Conservation (phyloP, 345 rosid genomes). For the Orychophragmus violaceus region DNA sequence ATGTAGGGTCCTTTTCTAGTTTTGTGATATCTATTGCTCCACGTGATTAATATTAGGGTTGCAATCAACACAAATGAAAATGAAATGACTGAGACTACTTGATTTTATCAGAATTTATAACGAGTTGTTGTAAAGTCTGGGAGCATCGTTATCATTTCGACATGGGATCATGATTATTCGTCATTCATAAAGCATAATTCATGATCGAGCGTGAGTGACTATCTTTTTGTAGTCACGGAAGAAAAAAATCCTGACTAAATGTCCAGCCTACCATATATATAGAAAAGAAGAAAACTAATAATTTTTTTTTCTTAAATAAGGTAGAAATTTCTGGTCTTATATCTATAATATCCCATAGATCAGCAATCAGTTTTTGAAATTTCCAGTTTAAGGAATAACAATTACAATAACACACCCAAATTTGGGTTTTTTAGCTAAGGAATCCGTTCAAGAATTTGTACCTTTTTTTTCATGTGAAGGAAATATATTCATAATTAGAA, state of each 20-base stretch:
- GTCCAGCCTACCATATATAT: not conserved
- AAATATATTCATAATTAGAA: too few species aligned
- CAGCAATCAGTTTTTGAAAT: too few species aligned
- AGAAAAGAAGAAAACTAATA: too few species aligned
- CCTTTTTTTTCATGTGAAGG: too few species aligned
- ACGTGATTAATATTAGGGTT: not conserved
- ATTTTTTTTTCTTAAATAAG: too few species aligned
- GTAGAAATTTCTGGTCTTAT: too few species aligned
- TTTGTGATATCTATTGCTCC: not conserved
- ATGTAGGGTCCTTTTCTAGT: not conserved
- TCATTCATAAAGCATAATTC: not conserved
- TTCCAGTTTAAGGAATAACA: too few species aligned
- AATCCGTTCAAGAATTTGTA: too few species aligned
- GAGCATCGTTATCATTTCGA: slow-evolving; percentile 13
- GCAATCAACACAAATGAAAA: not conserved
- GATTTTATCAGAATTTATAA: not conserved
- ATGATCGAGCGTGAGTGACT: slow-evolving; percentile 15
- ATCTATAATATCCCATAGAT: too few species aligned
- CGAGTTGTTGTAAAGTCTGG: not conserved
- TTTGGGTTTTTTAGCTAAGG: too few species aligned
- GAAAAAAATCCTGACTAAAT: not conserved
- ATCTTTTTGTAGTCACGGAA: not conserved
- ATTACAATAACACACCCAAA: too few species aligned
- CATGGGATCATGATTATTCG: too few species aligned
- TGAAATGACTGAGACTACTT: not conserved